Evolutionary conservation across 495 filamentous ascomycete species (phyloP).

Genomic region (Lasiosphaeria ovina): DNA sequence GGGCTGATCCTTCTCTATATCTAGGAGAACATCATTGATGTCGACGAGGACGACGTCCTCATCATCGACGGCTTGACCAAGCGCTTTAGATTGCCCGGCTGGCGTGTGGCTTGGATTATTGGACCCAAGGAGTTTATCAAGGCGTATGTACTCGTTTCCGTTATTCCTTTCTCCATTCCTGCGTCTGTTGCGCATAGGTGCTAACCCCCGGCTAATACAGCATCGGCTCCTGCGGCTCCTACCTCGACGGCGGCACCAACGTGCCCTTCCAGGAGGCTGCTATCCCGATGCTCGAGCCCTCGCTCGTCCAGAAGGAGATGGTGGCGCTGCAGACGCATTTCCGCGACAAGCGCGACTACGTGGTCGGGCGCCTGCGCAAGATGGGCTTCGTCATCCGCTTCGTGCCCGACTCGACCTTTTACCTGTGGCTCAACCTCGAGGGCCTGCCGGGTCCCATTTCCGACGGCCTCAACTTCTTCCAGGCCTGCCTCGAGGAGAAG

Average conservation of each 20-base stretch:
- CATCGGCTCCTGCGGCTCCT: conserved; percentile 87
- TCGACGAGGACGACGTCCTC: conserved; percentile 69
- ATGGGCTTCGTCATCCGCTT: conserved; percentile 83
- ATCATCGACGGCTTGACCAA: conserved; percentile 96
- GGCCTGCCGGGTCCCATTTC: conserved; percentile 71
- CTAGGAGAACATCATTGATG: conserved; percentile 72
- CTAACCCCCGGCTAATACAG: conserved; percentile 18
- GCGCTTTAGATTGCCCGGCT: conserved; percentile 92
- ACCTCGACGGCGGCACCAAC: conserved; percentile 94
- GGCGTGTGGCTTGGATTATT: conserved; percentile 94
- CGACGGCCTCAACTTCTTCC: conserved; percentile 95
- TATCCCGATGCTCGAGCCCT: conserved; percentile 84
- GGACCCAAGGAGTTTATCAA: conserved; percentile 96
- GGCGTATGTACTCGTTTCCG: conserved; percentile 46
- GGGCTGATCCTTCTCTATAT: neutral
- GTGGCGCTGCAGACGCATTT: conserved; percentile 84
- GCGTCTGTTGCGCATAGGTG: neutral
- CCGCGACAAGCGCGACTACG: conserved; percentile 85
- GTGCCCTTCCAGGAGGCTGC: conserved; percentile 95
- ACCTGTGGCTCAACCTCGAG: conserved; percentile 63
- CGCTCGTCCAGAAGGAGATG: conserved; percentile 82
- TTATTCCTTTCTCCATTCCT: neutral
- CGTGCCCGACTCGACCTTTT: conserved; percentile 88
- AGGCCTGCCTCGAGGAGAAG: conserved; percentile 86
- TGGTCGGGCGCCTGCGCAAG: conserved; percentile 66